Conservation (phyloP, 768 basidiomycete genomes). For the Boletellus sp. region DNA sequence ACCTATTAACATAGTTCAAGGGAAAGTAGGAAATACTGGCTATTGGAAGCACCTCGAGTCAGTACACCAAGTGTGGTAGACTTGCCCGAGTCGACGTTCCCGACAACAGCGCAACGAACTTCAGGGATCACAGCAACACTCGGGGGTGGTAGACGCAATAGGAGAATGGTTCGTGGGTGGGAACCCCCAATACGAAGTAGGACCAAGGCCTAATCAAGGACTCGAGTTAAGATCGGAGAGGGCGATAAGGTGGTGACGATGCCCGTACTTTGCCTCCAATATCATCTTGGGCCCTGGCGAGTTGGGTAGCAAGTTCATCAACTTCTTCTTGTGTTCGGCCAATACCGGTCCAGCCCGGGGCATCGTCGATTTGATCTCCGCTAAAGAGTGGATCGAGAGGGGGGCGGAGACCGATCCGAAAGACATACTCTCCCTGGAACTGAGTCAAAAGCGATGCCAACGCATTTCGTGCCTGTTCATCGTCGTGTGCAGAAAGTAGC, state of each 20-base stretch:
- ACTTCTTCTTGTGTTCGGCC: slow-evolving; percentile 51
- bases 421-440: slow-evolving; percentile 67
- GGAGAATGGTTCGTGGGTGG: slow-evolving; percentile 54
- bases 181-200: slow-evolving; percentile 45
- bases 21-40: slow-evolving; percentile 18
- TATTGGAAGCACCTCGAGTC: slow-evolving; percentile 64
- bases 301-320: slow-evolving; percentile 38
- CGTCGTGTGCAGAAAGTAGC: slow-evolving; percentile 40
- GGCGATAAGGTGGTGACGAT: not conserved
- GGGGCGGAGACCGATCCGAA: slow-evolving; percentile 70
- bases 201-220: slow-evolving; percentile 45
- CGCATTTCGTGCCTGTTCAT: slow-evolving; percentile 58
- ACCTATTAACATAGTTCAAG: slow-evolving; percentile 38
- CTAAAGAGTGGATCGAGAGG: slow-evolving; percentile 53
- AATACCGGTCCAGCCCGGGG: slow-evolving; percentile 53
- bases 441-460: slow-evolving; percentile 66
- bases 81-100: slow-evolving; percentile 93
- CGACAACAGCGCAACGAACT: slow-evolving; percentile 93
- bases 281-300: slow-evolving; percentile 60
- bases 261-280: slow-evolving; percentile 71
- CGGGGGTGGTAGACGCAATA: slow-evolving; percentile 73
- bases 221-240: not conserved
- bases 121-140: slow-evolving; percentile 80
- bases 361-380: slow-evolving; percentile 44
- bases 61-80: slow-evolving; percentile 92